Evolutionary conservation across 495 filamentous ascomycete genomes (phyloP).

Genomic region (Hypoxylon lienhwacheense): DNA sequence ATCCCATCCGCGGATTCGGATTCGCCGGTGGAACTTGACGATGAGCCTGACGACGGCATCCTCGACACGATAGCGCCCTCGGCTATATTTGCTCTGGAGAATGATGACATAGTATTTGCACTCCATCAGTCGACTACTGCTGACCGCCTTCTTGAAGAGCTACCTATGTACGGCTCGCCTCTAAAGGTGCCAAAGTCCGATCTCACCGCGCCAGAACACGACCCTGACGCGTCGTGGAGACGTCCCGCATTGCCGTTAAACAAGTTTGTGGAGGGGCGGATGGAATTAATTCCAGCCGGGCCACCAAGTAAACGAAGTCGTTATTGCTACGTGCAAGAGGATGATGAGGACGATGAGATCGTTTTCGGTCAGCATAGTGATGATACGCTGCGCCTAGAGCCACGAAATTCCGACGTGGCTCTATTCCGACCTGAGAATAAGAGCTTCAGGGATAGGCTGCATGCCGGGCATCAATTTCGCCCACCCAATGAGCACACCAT

Average conservation of each 20-base stretch:
- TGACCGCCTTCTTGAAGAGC: constrained; percentile 80
- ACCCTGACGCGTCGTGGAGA: constrained; percentile 71
- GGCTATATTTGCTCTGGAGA: constrained; percentile 77
- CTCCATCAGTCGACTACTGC: constrained; percentile 73
- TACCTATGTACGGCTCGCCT: constrained; percentile 76
- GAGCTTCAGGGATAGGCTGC: constrained; percentile 82
- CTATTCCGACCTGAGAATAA: constrained; percentile 90
- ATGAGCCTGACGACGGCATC: constrained; percentile 48
- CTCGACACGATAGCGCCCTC: constrained; percentile 62
- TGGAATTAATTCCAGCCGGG: constrained; percentile 65
- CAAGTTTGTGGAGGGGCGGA: constrained; percentile 80
- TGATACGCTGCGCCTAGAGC: constrained; percentile 51
- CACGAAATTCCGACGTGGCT: constrained; percentile 77
- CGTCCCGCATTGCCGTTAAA: constrained; percentile 79
- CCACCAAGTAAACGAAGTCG: constrained; percentile 76
- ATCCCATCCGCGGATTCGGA: constrained; percentile 61
- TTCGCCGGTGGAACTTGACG: constrained; percentile 51
- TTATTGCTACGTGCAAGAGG: constrained; percentile 73
- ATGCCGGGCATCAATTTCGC: constrained; percentile 88
- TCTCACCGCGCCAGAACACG: constrained; percentile 56
- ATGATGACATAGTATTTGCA: constrained; percentile 79
- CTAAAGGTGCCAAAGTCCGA: constrained; percentile 59
- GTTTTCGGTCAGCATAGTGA: constrained; percentile 51
- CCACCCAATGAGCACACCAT: constrained; percentile 89
- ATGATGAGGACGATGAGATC: constrained; percentile 60